Percentiles rank a stretch among this genome's conserved stretches.
Conservation (phyloP, 1,284 basidiomycete genomes). For the Ustanciosporium gigantosporum region DNA sequence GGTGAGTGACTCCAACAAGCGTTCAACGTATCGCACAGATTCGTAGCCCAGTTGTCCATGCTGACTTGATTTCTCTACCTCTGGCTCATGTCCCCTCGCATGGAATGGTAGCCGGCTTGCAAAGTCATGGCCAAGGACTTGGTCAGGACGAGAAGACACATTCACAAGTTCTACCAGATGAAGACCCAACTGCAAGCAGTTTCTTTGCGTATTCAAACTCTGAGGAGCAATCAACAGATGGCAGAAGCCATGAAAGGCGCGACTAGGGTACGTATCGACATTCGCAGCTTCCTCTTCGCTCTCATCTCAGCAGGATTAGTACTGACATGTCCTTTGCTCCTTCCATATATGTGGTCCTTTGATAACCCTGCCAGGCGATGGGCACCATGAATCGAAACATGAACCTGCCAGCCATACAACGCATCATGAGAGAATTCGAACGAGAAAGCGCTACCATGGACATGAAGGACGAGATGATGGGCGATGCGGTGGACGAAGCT, state of each 20-base stretch:
- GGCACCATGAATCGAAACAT: constrained; percentile 94
- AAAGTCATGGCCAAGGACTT: constrained; percentile 99
- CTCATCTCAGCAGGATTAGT: background rate
- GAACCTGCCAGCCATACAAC: constrained; percentile 90
- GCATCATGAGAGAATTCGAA: constrained; percentile 97
- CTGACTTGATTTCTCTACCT: background rate
- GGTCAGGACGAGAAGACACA: constrained; percentile 88
- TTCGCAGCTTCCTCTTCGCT: background rate
- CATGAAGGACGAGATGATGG: constrained; percentile 99
- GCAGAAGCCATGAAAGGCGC: constrained; percentile 98
- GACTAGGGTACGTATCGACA: constrained; percentile 71
- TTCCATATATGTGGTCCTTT: no score
- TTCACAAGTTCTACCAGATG: constrained; percentile 99
- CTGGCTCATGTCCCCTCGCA: background rate
- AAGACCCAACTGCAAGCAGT: constrained; percentile 97
- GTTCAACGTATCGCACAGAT: background rate
- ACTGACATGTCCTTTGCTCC: no score
- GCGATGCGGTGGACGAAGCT: constrained; percentile 94
- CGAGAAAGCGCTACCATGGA: constrained; percentile 97
- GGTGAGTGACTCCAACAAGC: constrained; percentile 68
- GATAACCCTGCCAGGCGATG: constrained; percentile 78
- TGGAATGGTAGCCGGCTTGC: constrained; percentile 65
- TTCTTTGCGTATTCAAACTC: constrained; percentile 89
- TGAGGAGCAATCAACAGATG: constrained; percentile 98
- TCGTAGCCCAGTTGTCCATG: no score